These are phyloP conservation scores for Diaporthe sp. DNA, from an alignment of 2,329 filamentous ascomycete genomes.

Conservation along the genomic window DNA sequence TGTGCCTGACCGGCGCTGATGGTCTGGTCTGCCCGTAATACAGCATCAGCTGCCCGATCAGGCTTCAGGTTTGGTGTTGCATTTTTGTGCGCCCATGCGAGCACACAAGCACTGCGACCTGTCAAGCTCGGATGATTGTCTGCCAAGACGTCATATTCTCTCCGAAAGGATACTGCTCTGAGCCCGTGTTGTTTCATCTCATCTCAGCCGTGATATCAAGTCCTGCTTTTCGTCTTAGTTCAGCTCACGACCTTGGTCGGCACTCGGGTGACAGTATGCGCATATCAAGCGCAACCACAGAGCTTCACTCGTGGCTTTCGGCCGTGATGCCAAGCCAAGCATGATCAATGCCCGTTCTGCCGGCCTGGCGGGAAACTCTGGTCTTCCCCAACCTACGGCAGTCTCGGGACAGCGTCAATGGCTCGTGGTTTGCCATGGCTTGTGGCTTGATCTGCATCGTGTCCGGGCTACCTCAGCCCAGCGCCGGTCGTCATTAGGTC, in stretches of 20 bases:
- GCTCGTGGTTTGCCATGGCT: not conserved
- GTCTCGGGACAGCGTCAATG: not conserved
- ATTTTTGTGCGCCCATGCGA: too few relatives aligned
- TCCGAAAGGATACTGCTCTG: not conserved
- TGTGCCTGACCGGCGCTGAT: not conserved
- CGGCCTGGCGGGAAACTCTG: not conserved
- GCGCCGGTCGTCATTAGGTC: not conserved
- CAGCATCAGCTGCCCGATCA: not conserved
- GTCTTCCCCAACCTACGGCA: not conserved
- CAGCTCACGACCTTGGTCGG: not conserved
- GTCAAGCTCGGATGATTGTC: not conserved
- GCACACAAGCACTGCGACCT: not conserved
- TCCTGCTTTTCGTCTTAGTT: not conserved
- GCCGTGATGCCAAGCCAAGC: not conserved
- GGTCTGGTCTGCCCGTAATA: too few relatives aligned
- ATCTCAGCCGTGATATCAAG: not conserved
- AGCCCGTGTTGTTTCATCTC: not conserved
- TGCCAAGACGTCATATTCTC: not conserved
- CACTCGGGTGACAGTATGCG: not conserved
- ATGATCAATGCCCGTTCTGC: not conserved
- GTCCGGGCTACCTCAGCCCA: not conserved
- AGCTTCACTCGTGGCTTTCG: too few relatives aligned
- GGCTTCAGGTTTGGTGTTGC: not conserved
- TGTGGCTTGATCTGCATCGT: not conserved
- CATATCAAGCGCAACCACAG: not conserved